Percentiles rank a stretch among this genome's conserved stretches.
Evolutionary conservation across 352 stramenopile species (phyloP).

Genomic region (Pythium chondricola): DNA sequence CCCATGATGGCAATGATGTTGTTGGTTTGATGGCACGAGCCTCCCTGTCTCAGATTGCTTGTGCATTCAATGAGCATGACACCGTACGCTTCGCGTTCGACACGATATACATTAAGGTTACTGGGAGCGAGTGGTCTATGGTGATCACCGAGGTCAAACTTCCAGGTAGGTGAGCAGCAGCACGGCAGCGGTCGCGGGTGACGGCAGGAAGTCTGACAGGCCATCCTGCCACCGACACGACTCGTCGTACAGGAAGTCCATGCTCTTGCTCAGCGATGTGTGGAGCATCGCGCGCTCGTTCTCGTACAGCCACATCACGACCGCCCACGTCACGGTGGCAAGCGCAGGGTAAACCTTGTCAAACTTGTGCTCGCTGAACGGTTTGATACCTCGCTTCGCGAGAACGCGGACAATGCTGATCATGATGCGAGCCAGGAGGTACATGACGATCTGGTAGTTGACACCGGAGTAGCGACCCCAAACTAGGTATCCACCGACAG

Average conservation of each 20-base stretch:
- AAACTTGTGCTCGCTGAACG: slow-evolving; percentile 64
- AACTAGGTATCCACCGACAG: slow-evolving; percentile 71
- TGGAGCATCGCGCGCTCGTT: slow-evolving; percentile 74
- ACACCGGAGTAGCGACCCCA: slow-evolving; percentile 83
- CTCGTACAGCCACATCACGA: slow-evolving; percentile 87
- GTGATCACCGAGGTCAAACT: slow-evolving; percentile 31
- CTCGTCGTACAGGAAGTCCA: slow-evolving; percentile 88
- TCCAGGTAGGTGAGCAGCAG: slow-evolving; percentile 52
- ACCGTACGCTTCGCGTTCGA: too few species aligned
- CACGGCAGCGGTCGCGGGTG: slow-evolving; percentile 58
- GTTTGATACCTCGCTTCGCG: slow-evolving; percentile 50
- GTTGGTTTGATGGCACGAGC: too few species aligned
- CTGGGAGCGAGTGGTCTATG: not conserved
- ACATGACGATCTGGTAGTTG: slow-evolving; percentile 90
- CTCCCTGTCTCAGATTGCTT: too few species aligned
- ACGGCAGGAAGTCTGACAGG: slow-evolving; percentile 74
- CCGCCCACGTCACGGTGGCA: slow-evolving; percentile 67
- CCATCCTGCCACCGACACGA: slow-evolving; percentile 68
- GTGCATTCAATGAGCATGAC: too few species aligned
- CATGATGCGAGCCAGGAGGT: slow-evolving; percentile 70
- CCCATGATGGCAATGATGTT: too few species aligned
- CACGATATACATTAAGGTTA: not conserved
- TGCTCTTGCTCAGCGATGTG: slow-evolving; percentile 77
- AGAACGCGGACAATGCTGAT: slow-evolving; percentile 65
- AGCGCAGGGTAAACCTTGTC: slow-evolving; percentile 72